Conservation (phyloP, 345 rosid species). For the Capsella bursapastoris region DNA sequence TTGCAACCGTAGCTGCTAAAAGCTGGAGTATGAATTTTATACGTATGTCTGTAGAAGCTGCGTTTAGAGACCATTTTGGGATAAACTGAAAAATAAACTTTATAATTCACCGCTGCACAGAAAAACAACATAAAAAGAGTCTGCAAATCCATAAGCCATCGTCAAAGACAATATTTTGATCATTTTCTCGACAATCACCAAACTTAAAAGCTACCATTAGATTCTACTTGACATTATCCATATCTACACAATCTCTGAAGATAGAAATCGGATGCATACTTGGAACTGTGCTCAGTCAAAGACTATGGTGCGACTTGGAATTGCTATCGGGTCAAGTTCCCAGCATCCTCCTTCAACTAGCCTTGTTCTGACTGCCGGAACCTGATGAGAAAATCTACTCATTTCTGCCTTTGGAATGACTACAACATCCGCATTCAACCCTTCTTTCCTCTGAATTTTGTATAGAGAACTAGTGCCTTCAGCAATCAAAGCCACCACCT, state of each 20-base stretch:
- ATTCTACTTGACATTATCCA: not conserved
- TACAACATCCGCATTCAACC: conserved; percentile 33
- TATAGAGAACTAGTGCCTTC: conserved; percentile 41
- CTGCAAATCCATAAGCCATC: not conserved
- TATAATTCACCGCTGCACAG: not conserved
- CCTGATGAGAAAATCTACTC: conserved; percentile 61
- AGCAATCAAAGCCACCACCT: conserved; percentile 45
- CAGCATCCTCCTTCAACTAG: conserved; percentile 39
- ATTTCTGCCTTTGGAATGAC: conserved; percentile 48
- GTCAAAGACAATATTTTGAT: no score
- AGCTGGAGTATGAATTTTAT: not conserved
- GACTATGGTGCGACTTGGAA: conserved; percentile 44
- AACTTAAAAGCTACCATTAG: not conserved
- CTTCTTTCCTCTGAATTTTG: conserved; percentile 45
- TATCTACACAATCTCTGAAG: conserved; percentile 16
- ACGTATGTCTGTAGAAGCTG: not conserved
- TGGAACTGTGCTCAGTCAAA: conserved; percentile 24
- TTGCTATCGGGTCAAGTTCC: conserved; percentile 58
- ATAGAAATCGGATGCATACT: conserved; percentile 9
- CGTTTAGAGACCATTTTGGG: not conserved
- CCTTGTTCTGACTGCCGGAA: conserved; percentile 50
- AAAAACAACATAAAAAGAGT: not conserved
- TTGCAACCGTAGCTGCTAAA: not conserved
- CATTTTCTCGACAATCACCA: not conserved
- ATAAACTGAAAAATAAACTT: not conserved